Percentiles rank a stretch among this genome's conserved stretches.
These are phyloP conservation scores for Cryptomeria japonica DNA, from an alignment of 75 land plant species.

Conservation along the genomic window DNA sequence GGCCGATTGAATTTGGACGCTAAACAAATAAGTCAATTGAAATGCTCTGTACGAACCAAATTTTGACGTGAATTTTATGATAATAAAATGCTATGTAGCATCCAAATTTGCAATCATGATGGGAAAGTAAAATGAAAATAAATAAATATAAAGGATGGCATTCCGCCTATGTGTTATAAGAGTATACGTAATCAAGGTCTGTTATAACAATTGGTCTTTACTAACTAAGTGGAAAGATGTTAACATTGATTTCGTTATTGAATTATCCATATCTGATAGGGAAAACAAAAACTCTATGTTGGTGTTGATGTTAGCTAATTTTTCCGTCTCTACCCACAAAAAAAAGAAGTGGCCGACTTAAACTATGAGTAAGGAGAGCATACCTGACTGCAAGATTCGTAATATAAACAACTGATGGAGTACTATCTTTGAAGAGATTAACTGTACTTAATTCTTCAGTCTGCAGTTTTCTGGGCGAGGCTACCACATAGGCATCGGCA, in stretches of 20 bases:
- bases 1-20: background rate
- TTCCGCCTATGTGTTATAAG: too few species aligned
- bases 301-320: background rate
- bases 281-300: too few species aligned
- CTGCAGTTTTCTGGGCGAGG: constrained; percentile 33
- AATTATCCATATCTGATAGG: background rate
- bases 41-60: too few species aligned
- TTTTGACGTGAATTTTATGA: too few species aligned
- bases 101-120: too few species aligned
- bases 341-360: background rate
- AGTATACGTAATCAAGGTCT: too few species aligned
- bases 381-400: constrained; percentile 58
- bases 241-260: background rate
- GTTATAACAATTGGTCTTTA: background rate
- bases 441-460: constrained; percentile 49
- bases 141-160: too few species aligned
- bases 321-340: background rate
- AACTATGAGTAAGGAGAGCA: background rate
- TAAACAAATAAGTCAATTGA: too few species aligned
- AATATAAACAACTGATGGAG: constrained; percentile 53
- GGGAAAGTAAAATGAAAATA: background rate
- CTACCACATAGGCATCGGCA: constrained; percentile 28
- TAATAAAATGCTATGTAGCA: too few species aligned
- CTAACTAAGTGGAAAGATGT: background rate
- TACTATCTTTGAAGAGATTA: constrained; percentile 41